Base-by-base conservation (phyloP, 331 rosid genomes). In the Prunus yedoensis region DNA sequence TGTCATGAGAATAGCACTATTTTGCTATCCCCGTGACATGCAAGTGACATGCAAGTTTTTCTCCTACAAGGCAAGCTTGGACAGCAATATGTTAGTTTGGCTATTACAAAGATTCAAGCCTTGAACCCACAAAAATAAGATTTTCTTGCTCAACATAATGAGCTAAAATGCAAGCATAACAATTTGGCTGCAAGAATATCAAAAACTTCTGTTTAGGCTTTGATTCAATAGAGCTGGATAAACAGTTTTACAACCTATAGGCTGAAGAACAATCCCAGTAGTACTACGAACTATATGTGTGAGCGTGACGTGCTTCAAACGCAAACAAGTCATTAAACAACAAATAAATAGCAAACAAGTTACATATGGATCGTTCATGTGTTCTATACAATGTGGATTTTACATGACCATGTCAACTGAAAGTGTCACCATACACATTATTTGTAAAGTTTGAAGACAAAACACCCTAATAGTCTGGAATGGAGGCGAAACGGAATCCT, bases 401-500 rank as follows among this genome's bases (percentile, higher is more conserved):
- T 61, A 61, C 70, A 61, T 13, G 23, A 74, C 15, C 0, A n/a
- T 74, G 58, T 17, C 58, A 51, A 18, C 74, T 69, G 17, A 17
- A 69, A 53, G 74, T 49, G 11, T 74, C 77, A 8, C 61, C 6
- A 21, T 66, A 78, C 50, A 52, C 54, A 30, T 74, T 61, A 56
- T n/a, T 53, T 4, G 59, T 41, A 63, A 35, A 57, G 51, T 59
- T 66, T 30, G 59, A 8, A 58, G 58, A 4, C 10, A 4, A 41
- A 38, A 28, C 41, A 38, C 17, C 25, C 84, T 95, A 92, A 79
- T 95, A 92, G 76, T 88, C 99, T 12, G 97, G 99, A 75, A 95
- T 95, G 71, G 96, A 88, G 60, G 97, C 87, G 56, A 90, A 95
- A 47, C 90, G 93, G 79, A 83, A 95, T 76, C 97, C 97, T 59